These are phyloP conservation scores for Colletotrichum acutatum DNA, from an alignment of 2,329 filamentous ascomycete genomes.

Conservation along the genomic window DNA sequence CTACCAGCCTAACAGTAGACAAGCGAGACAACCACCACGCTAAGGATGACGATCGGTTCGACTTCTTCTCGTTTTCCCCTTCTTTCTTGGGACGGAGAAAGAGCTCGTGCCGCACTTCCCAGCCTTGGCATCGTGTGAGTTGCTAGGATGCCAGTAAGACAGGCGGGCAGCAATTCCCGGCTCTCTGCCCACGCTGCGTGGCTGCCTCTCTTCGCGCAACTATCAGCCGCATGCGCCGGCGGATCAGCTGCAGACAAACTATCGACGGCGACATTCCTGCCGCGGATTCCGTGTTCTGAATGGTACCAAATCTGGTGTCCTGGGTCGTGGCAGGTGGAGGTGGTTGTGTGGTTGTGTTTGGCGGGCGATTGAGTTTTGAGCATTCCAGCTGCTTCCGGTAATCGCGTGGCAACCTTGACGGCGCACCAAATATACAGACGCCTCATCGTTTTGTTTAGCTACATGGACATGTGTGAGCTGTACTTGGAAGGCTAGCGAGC, in stretches of 20 bases:
- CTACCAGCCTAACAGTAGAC: neutral
- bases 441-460: neutral
- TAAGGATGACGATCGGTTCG: neutral
- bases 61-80: neutral
- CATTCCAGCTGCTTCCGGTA: slow-evolving; percentile 26
- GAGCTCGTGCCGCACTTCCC: neutral
- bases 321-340: neutral
- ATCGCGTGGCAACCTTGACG: slow-evolving; percentile 2
- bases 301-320: neutral
- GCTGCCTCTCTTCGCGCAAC: neutral
- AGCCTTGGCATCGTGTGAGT: neutral
- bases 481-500: neutral
- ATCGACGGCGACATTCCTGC: slow-evolving; percentile 12
- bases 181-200: neutral
- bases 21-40: neutral
- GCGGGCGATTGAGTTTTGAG: neutral
- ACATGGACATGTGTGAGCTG: neutral
- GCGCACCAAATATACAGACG: neutral
- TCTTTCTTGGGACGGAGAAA: neutral
- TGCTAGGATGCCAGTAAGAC: neutral
- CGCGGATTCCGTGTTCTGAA: slow-evolving; percentile 1
- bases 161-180: neutral
- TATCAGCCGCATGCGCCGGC: slow-evolving; percentile 18
- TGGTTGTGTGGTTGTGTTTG: neutral
- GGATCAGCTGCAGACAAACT: slow-evolving; percentile 4